Evolutionary conservation across 306 rosid genomes (phyloP).

Genomic region (Crataegus laevigata): DNA sequence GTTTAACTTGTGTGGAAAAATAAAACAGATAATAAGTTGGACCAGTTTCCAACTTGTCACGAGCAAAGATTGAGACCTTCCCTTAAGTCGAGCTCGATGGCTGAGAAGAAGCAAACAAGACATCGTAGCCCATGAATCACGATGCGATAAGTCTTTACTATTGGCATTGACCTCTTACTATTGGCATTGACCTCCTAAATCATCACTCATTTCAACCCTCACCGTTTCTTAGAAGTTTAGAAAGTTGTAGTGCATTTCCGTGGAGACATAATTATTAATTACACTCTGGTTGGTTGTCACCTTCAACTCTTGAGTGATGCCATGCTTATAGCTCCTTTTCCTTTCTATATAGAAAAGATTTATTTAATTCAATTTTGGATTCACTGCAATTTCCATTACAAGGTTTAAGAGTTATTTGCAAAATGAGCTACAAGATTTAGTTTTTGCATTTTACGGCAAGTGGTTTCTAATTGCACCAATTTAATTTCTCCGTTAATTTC

Average conservation of each 20-base stretch:
- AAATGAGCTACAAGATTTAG: too few species aligned
- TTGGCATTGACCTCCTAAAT: background rate
- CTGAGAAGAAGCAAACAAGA: constrained; percentile 8
- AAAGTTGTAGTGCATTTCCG: background rate
- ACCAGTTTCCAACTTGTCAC: background rate
- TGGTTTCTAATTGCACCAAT: too few species aligned
- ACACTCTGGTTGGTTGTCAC: background rate
- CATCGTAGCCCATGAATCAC: background rate
- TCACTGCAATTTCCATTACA: too few species aligned
- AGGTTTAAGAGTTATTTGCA: too few species aligned
- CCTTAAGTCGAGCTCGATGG: background rate
- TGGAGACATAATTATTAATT: background rate
- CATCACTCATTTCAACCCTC: background rate
- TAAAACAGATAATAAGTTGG: background rate
- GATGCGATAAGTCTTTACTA: too few species aligned
- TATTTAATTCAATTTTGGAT: background rate
- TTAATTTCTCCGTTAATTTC: too few species aligned
- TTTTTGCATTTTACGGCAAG: too few species aligned
- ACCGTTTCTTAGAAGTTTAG: background rate
- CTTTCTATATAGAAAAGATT: too few species aligned
- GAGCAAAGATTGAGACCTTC: background rate
- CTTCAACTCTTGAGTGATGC: background rate
- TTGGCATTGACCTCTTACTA: too few species aligned
- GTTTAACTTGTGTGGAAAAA: background rate
- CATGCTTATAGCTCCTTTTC: background rate